Base-by-base conservation (phyloP, 2,329 filamentous ascomycete genomes). In the Meredithiella fracta region DNA sequence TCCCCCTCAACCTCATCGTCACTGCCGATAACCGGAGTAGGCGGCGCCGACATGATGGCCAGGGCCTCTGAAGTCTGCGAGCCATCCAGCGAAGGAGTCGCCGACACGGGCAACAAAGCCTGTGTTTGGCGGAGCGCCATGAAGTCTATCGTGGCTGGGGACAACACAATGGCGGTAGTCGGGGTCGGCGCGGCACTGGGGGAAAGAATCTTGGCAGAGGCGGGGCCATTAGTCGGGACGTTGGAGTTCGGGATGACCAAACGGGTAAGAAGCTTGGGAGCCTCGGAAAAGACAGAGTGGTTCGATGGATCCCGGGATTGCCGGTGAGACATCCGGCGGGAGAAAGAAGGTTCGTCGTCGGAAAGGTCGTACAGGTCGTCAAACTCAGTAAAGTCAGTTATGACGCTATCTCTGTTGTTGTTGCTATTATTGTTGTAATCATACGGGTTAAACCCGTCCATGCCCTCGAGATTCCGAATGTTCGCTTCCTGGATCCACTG, bases 361-460 rank as follows among this genome's bases (percentile, higher is more conserved):
- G 86, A 89, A 44, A 87, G 77, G 67, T 92, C 86, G 67, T 95
- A 95, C 51, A 95, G 72, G 63, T 94, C 87, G 67, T 94, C 86
- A 63, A 91, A 91, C 61, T 87, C 83, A 62, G 79, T 86, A 60
- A 76, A 75, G 62, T 80, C 78, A 61, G 83, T 83, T 66, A 76
- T 72, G 62, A 74, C 69, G 71, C 77, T 84, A 73, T 77, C 74
- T 22, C 77, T 79, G 42, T 70, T 73, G 53, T 51, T 38, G 54
- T 60, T 34, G 51, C 60, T 60, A 60, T 61, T 62, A 14, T 15
- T 23, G 9, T n/a, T 29, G n/a, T n/a, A 11, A 3, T 64, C n/a
- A 31, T 20, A 40, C 4, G 31, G n/a, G 34, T 53, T 40, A 26
- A 29, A 40, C 20, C 6, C 23, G 17, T 53, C 40, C 22, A 51